These are phyloP conservation scores for Millerozyma acaciae DNA, from an alignment of 805 yeast genomes.

Conservation along the genomic window DNA sequence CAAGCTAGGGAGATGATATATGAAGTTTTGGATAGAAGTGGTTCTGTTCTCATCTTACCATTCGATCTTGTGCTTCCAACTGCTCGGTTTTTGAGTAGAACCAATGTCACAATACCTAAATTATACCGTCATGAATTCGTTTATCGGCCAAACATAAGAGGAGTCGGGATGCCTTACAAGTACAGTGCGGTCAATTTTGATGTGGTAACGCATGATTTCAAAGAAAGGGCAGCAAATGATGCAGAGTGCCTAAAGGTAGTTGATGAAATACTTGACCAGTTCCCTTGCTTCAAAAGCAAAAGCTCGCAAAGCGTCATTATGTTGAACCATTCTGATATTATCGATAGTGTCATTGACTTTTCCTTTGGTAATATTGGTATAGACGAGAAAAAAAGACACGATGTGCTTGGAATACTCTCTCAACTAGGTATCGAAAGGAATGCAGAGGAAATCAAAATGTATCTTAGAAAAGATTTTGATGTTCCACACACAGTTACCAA, in stretches of 20 bases:
- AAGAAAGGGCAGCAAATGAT: constrained; percentile 56
- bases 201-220: constrained; percentile 50
- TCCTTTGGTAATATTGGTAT: constrained; percentile 79
- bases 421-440: constrained; percentile 70
- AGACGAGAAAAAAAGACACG: constrained; percentile 55
- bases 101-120: constrained; percentile 50
- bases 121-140: constrained; percentile 76
- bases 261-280: constrained; percentile 62
- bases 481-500: constrained; percentile 79
- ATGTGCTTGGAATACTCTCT: constrained; percentile 69
- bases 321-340: constrained; percentile 76
- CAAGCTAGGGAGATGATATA: constrained; percentile 62
- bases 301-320: constrained; percentile 54
- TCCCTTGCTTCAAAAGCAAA: constrained; percentile 59
- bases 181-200: constrained; percentile 88
- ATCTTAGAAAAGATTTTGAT: constrained; percentile 51
- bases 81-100: constrained; percentile 77
- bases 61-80: constrained; percentile 87
- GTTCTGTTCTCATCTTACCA: constrained; percentile 83
- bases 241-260: constrained; percentile 85
- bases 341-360: constrained; percentile 58
- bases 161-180: constrained; percentile 65
- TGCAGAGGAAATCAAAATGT: constrained; percentile 50
- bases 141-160: constrained; percentile 59
- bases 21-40: constrained; percentile 80